Conservation (phyloP, 768 basidiomycete genomes). For the Brasilioporus rufonigricans region DNA sequence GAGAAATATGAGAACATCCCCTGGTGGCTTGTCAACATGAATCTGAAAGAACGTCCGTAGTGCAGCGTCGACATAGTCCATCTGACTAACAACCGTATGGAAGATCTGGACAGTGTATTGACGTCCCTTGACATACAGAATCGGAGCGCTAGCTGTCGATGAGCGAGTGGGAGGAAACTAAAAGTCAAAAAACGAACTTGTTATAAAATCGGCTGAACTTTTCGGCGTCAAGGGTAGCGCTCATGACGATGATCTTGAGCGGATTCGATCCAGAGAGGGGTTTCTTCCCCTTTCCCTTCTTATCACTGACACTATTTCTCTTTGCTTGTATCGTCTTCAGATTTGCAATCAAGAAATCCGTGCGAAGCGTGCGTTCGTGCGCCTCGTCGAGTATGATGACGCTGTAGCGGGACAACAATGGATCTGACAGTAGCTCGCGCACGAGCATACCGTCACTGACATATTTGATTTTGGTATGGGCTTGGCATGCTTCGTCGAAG, state of each 20-base stretch:
- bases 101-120: conserved; percentile 89
- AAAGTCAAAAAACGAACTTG: conserved; percentile 50
- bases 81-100: conserved; percentile 68
- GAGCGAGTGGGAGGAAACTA: neutral
- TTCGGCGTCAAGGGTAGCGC: conserved; percentile 94
- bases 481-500: conserved; percentile 79
- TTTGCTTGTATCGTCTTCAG: conserved; percentile 76
- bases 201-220: conserved; percentile 89
- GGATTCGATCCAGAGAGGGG: conserved; percentile 46
- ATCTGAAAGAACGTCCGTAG: conserved; percentile 94
- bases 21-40: conserved; percentile 73
- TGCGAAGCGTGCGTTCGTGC: conserved; percentile 92
- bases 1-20: conserved; percentile 92
- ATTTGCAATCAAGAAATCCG: conserved; percentile 89
- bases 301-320: conserved; percentile 51
- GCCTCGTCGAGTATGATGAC: conserved; percentile 95
- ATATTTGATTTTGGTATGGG: conserved; percentile 87
- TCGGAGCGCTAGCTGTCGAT: conserved; percentile 60
- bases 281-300: conserved; percentile 44
- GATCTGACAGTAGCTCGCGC: conserved; percentile 83
- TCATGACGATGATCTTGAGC: conserved; percentile 95
- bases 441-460: conserved; percentile 98
- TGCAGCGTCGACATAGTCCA: conserved; percentile 87
- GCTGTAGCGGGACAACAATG: conserved; percentile 75
- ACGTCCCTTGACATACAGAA: conserved; percentile 89